Evolutionary conservation across 2,329 filamentous ascomycete genomes (phyloP), one percentile per base, ranked within the genome.

Genomic region (Pseudogymnoascus sp.): DNA sequence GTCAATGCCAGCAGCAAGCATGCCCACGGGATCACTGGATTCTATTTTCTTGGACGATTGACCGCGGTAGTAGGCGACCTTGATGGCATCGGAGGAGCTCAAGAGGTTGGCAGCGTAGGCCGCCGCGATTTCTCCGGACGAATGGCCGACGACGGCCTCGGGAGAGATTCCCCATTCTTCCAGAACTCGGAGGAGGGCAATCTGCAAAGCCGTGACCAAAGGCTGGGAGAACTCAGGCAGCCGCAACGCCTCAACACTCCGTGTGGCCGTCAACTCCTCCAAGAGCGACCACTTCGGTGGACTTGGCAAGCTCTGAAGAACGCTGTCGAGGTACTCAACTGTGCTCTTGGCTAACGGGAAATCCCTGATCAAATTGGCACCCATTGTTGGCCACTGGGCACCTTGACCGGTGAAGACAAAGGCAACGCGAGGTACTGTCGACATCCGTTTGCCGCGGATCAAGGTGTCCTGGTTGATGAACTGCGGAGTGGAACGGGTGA

Each of bases 1-100:
- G 67, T 16, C 60, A 16, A 23, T 39, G 35, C 68, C 82, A 2
- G 83, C 79, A 0, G 82, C 82, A 68, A 84, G 75, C 83, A 85
- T 85, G 9, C 76, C 72, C 0, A 82, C 82, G 11, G n/a, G 45
- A n/a, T 55, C 59, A 36, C 62, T 33, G 5, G 36, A 60, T 35
- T 23, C 60, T 22, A 60, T 59, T 30, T 71, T 65, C 78, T 75
- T 67, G 64, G 68, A 52, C 62, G 62, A 28, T 23, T 16, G 19
- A 25, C 72, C 67, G 52, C 74, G 62, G 62, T 70, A 67, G 67
- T 82, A 84, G 1, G 81, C 81, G 9, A 79, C 72, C 1, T 75
- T 72, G 70, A 73, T 68, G 11, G 76, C 75, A 35, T 72, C 69
- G 5, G 68, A 65, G 4, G 65, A 64, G 8, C 69, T 71, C 1